phyloP scores from a whole-genome alignment of 2,329 filamentous ascomycete genomes.

The Leptographium flavum region DNA sequence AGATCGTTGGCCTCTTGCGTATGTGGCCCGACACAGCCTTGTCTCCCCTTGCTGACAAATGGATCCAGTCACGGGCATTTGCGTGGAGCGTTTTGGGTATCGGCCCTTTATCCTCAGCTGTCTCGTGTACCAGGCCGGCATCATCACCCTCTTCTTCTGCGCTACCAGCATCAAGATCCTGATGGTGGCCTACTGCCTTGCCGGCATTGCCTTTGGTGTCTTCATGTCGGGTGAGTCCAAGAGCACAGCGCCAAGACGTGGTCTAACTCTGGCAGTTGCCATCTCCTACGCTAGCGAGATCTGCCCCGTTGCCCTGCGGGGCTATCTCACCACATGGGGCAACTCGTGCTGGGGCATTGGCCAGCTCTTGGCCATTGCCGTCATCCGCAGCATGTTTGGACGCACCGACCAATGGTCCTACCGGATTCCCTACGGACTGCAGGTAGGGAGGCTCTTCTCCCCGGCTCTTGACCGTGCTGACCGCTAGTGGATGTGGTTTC shows the following conservation, averaged over 20 bases:
- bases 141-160: constrained; percentile 52
- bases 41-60: too few species aligned
- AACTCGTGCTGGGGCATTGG: constrained; percentile 70
- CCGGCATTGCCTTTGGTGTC: constrained; percentile 35
- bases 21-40: too few species aligned
- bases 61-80: constrained; percentile 52
- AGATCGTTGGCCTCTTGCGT: constrained; percentile 51
- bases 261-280: constrained; percentile 23
- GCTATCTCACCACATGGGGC: constrained; percentile 59
- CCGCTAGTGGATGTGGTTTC: constrained; percentile 65
- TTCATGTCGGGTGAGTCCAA: too few species aligned
- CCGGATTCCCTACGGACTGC: constrained; percentile 55
- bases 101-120: constrained; percentile 48
- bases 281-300: constrained; percentile 59
- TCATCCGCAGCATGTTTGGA: constrained; percentile 52
- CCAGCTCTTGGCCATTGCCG: constrained; percentile 59
- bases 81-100: constrained; percentile 52
- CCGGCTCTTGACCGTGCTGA: too few species aligned
- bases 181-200: constrained; percentile 47
- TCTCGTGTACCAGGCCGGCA: constrained; percentile 37
- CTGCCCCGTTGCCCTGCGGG: constrained; percentile 56
- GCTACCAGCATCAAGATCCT: constrained; percentile 43
- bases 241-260: too few species aligned
- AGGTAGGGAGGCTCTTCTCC: too few species aligned
- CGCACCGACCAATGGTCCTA: constrained; percentile 48